Evolutionary conservation across 305 asterid species (phyloP).

Genomic region (Andrographis paniculata): DNA sequence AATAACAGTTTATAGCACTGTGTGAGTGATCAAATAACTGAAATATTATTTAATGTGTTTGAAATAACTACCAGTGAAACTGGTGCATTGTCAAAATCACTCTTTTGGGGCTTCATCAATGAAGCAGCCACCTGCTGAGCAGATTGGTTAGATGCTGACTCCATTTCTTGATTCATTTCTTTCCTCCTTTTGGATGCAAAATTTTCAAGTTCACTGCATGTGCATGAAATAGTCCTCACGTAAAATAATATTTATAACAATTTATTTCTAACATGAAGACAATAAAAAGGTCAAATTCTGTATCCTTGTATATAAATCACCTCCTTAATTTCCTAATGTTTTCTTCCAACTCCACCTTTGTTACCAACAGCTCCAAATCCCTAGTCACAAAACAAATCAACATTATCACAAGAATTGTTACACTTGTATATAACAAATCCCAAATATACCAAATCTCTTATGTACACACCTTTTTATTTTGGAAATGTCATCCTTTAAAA

Average conservation of each 20-base stretch:
- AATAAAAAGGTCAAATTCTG: neutral
- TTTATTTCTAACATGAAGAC: too few species aligned
- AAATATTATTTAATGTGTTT: conserved; percentile 1
- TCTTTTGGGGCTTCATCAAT: conserved; percentile 32
- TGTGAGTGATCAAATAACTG: too few species aligned
- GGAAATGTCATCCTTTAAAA: conserved; percentile 43
- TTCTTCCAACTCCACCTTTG: conserved; percentile 52
- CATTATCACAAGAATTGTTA: neutral
- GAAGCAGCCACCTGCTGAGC: conserved; percentile 27
- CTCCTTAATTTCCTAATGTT: conserved; percentile 62
- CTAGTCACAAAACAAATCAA: conserved; percentile 25
- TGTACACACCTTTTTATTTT: conserved; percentile 68
- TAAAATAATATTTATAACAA: too few species aligned
- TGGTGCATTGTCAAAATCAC: conserved; percentile 24
- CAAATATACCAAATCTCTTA: too few species aligned
- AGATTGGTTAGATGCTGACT: conserved; percentile 23
- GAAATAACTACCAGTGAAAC: conserved; percentile 37
- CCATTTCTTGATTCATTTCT: conserved; percentile 33
- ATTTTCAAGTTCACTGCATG: conserved; percentile 63
- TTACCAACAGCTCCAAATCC: conserved; percentile 37
- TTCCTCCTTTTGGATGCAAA: conserved; percentile 28
- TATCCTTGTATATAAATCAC: conserved; percentile 22
- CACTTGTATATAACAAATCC: too few species aligned
- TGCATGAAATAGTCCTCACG: too few species aligned
- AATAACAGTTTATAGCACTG: too few species aligned